phyloP scores from a whole-genome alignment of 352 stramenopile genomes.

The Bremia lactucae region DNA sequence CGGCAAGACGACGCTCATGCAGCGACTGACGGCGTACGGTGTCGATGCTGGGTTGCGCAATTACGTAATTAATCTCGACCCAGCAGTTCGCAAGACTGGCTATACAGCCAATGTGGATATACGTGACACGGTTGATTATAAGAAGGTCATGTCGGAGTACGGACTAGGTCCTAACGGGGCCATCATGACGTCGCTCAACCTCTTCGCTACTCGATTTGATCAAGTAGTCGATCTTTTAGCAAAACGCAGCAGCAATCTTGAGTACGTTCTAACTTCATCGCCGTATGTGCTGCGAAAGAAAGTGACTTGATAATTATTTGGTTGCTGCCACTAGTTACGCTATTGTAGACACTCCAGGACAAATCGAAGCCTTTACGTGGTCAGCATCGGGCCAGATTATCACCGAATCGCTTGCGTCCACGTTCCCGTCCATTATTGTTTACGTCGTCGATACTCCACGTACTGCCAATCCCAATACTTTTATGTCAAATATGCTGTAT shows the following conservation, averaged over 20 bases:
- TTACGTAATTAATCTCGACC: conserved; percentile 98
- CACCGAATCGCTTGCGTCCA: conserved; percentile 92
- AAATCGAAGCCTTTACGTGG: conserved; percentile 99
- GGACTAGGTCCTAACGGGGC: conserved; percentile 96
- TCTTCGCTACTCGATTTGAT: conserved; percentile 99
- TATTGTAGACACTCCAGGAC: conserved; percentile 96
- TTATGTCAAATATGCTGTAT: conserved; percentile 99
- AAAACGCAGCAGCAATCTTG: conserved; percentile 73
- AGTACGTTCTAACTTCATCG: conserved; percentile 53
- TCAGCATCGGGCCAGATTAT: conserved; percentile 97
- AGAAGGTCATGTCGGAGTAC: conserved; percentile 97
- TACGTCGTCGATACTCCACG: conserved; percentile 98
- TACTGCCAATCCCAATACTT: conserved; percentile 93
- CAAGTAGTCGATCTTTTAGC: conserved; percentile 94
- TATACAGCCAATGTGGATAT: conserved; percentile 98
- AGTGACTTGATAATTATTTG: too few relatives aligned
- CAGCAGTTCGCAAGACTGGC: conserved; percentile 91
- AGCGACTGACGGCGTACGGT: conserved; percentile 66
- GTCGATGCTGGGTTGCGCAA: conserved; percentile 60
- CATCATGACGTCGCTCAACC: conserved; percentile 98
- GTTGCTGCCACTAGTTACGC: conserved; percentile 70
- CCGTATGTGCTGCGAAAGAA: too few relatives aligned
- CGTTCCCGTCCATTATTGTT: conserved; percentile 95
- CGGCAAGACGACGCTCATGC: conserved; percentile 94
- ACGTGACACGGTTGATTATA: conserved; percentile 98